Base-by-base conservation (phyloP, 371 early-diverging fungal genomes). In the Syncephalastrum monosporum region DNA sequence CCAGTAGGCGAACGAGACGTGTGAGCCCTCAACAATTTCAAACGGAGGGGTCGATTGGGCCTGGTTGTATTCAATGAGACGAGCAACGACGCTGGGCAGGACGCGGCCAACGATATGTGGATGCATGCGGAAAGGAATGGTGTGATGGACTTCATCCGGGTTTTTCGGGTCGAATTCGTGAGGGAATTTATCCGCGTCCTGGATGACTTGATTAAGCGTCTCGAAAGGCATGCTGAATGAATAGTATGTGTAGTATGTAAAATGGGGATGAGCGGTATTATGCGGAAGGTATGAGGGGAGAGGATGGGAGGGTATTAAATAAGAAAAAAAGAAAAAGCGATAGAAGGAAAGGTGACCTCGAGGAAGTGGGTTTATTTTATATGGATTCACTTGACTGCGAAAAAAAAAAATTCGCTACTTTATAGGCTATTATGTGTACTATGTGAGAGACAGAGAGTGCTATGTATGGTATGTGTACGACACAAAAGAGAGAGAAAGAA, bases 111-210 rank as follows among this genome's bases (percentile, higher is more conserved):
- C 53, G 14, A 59, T 67, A 49, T 53, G 47, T 8, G 64, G 51
- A 2, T 67, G 68, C 1, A 75, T 55, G 17, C 53, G 48, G 45
- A 81, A 63, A 16, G 74, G 75, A 15, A 60, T 52, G 3, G 60
- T 55, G 23, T 71, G 60, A 29, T 69, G 64, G 3, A 62, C 48
- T 27, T 57, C 63, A 17, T 67, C 65, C 14, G 53, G 53, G 46
- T 59, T 52, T 27, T 59, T 53, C 23, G 54, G 54, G 27, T 56
- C 57, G 15, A 58, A 49, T 3, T 57, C 54, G 25, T 81, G 77
- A 3, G 82, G 75, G 14, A 66, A 72, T 16, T 67, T 77, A 50
- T 81, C 82, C 48, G 78, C 78, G 17, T 67, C 50, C 23, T 64
- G 48, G 7, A 78, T 74, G 1, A 68, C 69, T 56, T 81, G 55